Conservation (phyloP, 2,329 filamentous ascomycete genomes). For the Clarireedia paspali region DNA sequence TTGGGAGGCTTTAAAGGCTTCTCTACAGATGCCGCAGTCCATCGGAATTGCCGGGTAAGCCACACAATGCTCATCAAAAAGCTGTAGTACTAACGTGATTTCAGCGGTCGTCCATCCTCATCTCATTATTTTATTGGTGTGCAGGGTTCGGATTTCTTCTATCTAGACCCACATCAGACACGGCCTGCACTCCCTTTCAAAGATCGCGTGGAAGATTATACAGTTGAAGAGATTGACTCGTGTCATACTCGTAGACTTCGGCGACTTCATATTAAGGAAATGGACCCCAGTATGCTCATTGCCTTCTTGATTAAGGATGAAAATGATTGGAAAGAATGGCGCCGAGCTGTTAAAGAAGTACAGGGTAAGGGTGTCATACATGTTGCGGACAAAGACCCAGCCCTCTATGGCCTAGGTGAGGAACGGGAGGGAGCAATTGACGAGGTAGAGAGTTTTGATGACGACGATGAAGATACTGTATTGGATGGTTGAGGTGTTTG, state of each 20-base stretch:
- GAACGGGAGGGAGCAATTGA: conserved; percentile 72
- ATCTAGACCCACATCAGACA: conserved; percentile 88
- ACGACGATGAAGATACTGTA: conserved; percentile 41
- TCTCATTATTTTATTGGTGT: conserved; percentile 64
- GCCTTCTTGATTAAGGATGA: conserved; percentile 81
- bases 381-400: conserved; percentile 64
- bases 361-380: conserved; percentile 82
- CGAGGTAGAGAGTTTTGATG: conserved; percentile 82
- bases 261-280: conserved; percentile 76
- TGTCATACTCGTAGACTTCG: conserved; percentile 85
- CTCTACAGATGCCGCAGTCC: conserved; percentile 83
- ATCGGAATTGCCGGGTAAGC: conserved; percentile 86
- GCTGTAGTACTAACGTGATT: conserved; percentile 11
- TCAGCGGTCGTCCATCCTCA: conserved; percentile 81
- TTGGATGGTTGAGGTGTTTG: conserved; percentile 13
- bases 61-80: background rate
- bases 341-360: conserved; percentile 63
- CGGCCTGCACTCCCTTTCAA: conserved; percentile 65
- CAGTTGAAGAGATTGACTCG: conserved; percentile 64
- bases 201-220: conserved; percentile 49
- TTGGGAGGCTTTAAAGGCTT: conserved; percentile 82
- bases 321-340: conserved; percentile 80
- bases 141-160: conserved; percentile 78
- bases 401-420: conserved; percentile 40
- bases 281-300: conserved; percentile 98